A percentile compares a stretch with the other conserved stretches of the same genome.
Evolutionary conservation across 2,329 filamentous ascomycete genomes (phyloP).

Genomic region (Tolypocladium tropicale): DNA sequence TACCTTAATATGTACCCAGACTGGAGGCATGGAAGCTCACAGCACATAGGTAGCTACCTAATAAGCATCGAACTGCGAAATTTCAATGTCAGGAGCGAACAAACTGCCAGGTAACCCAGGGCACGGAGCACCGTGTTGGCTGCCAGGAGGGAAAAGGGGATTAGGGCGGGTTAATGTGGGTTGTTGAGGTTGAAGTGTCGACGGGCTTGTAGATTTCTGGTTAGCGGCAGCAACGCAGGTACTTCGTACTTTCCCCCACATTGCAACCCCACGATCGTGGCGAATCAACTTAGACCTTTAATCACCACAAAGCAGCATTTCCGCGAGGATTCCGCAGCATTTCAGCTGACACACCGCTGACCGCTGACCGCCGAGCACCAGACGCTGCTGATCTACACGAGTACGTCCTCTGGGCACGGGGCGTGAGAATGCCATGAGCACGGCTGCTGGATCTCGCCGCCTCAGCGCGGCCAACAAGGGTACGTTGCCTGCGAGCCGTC

Average conservation of each 20-base stretch:
- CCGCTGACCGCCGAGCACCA: neutral
- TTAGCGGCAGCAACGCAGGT: neutral
- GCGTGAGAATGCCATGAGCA: neutral
- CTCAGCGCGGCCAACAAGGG: neutral
- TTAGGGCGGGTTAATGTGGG: too few species aligned
- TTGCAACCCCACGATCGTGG: neutral
- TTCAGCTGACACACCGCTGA: neutral
- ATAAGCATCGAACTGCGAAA: neutral
- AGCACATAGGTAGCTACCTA: neutral
- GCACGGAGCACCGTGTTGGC: too few species aligned
- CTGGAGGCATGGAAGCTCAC: neutral
- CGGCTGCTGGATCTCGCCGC: neutral
- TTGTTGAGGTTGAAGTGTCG: neutral
- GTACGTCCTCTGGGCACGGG: neutral
- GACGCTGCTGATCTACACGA: neutral
- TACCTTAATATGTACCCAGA: neutral
- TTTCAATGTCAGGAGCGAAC: neutral
- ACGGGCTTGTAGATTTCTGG: neutral
- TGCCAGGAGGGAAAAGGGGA: too few species aligned
- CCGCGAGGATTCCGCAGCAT: neutral
- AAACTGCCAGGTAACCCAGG: neutral
- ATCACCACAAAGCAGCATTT: neutral
- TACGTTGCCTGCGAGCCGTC: neutral
- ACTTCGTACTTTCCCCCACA: neutral
- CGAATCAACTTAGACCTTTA: conserved; percentile 2